Evolutionary conservation across 208 protist species (phyloP).

Genomic region (Tritrichomonas musculus): DNA sequence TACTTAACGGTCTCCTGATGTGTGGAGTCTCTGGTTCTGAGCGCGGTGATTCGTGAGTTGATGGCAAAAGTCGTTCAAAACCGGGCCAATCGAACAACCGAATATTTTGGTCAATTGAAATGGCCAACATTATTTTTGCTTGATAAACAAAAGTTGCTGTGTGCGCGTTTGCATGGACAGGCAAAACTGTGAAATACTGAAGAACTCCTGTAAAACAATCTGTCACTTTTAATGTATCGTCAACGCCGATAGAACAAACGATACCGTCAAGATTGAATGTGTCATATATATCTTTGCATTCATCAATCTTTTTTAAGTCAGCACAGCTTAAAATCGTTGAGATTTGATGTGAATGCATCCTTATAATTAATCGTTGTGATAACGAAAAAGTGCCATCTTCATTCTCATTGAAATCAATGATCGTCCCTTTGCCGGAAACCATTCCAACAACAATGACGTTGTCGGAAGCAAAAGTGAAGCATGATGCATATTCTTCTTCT

Average conservation of each 20-base stretch:
- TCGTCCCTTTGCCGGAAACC: background rate
- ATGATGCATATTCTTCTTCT: background rate
- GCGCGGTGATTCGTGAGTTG: background rate
- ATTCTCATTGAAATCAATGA: background rate
- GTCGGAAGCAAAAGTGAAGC: background rate
- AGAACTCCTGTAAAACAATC: background rate
- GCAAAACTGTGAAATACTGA: background rate
- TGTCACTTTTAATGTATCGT: background rate
- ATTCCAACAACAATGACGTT: background rate
- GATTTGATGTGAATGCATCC: background rate
- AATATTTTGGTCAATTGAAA: conserved; percentile 23
- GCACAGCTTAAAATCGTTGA: background rate
- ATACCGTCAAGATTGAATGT: background rate
- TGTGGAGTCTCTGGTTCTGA: too few relatives aligned
- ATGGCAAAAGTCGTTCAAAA: background rate
- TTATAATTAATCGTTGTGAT: background rate
- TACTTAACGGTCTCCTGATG: too few relatives aligned
- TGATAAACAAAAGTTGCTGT: background rate
- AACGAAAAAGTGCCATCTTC: background rate
- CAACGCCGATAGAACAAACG: background rate
- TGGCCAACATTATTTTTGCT: background rate
- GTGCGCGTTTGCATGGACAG: background rate
- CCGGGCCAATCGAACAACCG: background rate
- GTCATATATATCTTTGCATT: background rate
- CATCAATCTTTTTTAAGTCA: background rate